Base-by-base conservation (phyloP, 805 yeast species). In the Saccharomyces mikatae region DNA sequence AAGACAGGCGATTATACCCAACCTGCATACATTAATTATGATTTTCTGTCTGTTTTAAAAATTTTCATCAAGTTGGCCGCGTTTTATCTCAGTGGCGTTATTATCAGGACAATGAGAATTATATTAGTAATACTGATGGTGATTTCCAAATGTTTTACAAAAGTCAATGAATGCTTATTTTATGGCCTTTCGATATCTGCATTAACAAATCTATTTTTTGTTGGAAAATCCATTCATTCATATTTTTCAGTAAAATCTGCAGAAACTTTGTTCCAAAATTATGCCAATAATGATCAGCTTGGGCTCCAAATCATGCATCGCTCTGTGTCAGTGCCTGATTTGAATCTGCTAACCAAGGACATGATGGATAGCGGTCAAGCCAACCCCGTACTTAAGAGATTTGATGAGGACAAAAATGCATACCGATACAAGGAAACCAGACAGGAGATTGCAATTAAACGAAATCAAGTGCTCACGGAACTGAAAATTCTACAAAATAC, bases 381-480 rank as follows among this genome's bases (percentile, higher is more conserved):
- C 2, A 62, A 66, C 30, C 53, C 62, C 1, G 66, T 67, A 1
- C 75, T 75, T 52, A 57, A 63, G 17, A 71, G 72, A 53, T 78
- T 73, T 60, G 53, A 63, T 28, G 52, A 57, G 2, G 36, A 44
- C 3, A 27, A 49, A 0, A 63, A 63, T 41, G 51, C 54, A 4
- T 56, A 61, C 41, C 62, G 61, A 52, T 66, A 64, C 50, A 64
- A 68, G 57, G 65, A 67, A 13, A 59, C 71, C 2, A 68, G 69
- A 51, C 71, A 72, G 49, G 86, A 84, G 31, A 73, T 86, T 28
- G 92, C 92, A 0, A 66, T 84, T 11, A 79, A 80, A 63, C 74
- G 97, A 53, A 87, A 89, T 63, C 84, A 85, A 50, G 69, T 90
- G n/a, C 62, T 90, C 29, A 80, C 87, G 10, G 82, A 84, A 52